Evolutionary conservation across 148 eudicot genomes (phyloP), one percentile per base, ranked within the genome.

Genomic region (Fagopyrum homotropicum): DNA sequence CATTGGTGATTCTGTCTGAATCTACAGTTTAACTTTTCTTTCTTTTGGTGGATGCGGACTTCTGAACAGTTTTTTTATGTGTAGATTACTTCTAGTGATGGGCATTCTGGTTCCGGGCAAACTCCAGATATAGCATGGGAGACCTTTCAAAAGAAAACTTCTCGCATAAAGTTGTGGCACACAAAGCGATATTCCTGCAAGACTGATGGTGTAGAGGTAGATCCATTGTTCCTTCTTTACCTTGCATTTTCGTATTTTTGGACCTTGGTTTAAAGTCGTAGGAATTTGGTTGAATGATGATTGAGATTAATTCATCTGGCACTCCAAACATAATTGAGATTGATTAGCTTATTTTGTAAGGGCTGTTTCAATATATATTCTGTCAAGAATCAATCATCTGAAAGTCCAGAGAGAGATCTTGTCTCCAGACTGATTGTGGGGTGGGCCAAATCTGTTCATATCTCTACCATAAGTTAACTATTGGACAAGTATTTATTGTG

Each of bases 41-140:
- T 12, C 54, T 47, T 7, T 3, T 46, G 22, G 74, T 59, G 50
- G 45, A 75, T 44, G 16, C 6, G 26, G 15, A 35, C 7, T 29
- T 73, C 45, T 66, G 11, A 66, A 30, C 71, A 9, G 35, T 17
- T 35, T 29, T 73, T 51, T 76, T 63, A 30, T 72, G 26, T 75
- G 60, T 83, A 95, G 98, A 89, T 95, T 80, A 88, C 84, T 75
- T 92, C 93, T 35, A 83, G 83, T 45, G 87, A 95, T 77, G 87
- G 91, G 56, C 85, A 85, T 75, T 83, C 88, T 26, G 84, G 89
- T 74, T 87, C 87, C 48, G 98, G 97, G 75, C 91, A 88, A 82
- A 95, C 98, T 78, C 97, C 98, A 69, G 98, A 92, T 81, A 89
- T 89, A 83, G 98, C 98, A 76, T 95, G 97, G 93, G 90, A 83